Percentiles rank a stretch among this genome's conserved stretches.
Evolutionary conservation across 495 filamentous ascomycete genomes (phyloP).

Genomic region (Podospora conica): DNA sequence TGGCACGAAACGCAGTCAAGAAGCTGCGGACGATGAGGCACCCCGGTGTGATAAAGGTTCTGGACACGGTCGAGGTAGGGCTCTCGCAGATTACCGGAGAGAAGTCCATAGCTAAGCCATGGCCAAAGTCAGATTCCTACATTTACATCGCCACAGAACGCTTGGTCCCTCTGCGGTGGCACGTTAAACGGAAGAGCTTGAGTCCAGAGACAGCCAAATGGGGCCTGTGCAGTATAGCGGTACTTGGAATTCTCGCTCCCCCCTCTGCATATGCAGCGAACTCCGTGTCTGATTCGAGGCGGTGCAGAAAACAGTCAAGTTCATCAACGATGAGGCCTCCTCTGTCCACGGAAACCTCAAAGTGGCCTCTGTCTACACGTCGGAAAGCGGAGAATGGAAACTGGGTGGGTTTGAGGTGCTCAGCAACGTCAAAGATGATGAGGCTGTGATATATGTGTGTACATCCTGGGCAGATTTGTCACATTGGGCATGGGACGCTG

Average conservation of each 20-base stretch:
- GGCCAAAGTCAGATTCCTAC: constrained; percentile 71
- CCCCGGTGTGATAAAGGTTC: constrained; percentile 84
- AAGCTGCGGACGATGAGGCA: constrained; percentile 89
- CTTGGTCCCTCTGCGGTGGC: constrained; percentile 76
- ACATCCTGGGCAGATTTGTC: background rate
- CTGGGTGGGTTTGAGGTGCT: constrained; percentile 87
- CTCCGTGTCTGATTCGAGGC: constrained; percentile 11
- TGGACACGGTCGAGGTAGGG: constrained; percentile 86
- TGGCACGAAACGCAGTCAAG: constrained; percentile 87
- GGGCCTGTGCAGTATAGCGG: constrained; percentile 82
- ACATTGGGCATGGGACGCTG: background rate
- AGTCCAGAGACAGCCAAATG: constrained; percentile 90
- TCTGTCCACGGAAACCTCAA: constrained; percentile 84
- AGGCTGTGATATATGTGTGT: constrained; percentile 78
- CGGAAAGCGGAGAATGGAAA: constrained; percentile 97
- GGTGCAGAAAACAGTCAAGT: constrained; percentile 76
- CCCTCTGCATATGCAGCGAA: background rate
- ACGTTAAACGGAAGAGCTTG: constrained; percentile 74
- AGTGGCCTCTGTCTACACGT: constrained; percentile 78
- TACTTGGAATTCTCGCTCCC: constrained; percentile 34
- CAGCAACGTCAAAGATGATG: constrained; percentile 92
- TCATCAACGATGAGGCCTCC: constrained; percentile 88
- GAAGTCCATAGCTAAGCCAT: constrained; percentile 11
- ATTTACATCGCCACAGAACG: constrained; percentile 95
- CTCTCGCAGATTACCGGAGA: background rate